Conservation (phyloP, 768 basidiomycete species). For the Gautieria morchelliformis region DNA sequence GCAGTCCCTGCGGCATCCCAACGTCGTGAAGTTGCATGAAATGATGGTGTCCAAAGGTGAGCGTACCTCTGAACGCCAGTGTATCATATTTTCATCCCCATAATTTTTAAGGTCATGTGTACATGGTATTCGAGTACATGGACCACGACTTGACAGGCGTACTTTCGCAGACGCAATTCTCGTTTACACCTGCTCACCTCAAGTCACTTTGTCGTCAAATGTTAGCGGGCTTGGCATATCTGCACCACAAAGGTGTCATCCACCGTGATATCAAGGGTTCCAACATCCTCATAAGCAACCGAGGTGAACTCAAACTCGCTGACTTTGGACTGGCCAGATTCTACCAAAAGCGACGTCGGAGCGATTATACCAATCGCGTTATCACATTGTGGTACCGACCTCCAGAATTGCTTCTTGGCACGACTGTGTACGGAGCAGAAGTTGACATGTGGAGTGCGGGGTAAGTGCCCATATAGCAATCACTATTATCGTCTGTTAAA, state of each 20-base stretch:
- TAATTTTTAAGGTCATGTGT: constrained; percentile 65
- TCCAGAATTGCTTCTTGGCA: constrained; percentile 89
- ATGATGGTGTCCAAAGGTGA: constrained; percentile 98
- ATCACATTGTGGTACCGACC: constrained; percentile 99
- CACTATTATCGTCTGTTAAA: not conserved
- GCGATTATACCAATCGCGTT: constrained; percentile 98
- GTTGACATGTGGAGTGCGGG: constrained; percentile 99
- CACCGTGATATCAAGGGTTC: constrained; percentile 99
- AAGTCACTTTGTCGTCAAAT: constrained; percentile 96
- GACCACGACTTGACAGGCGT: constrained; percentile 96
- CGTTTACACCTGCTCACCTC: constrained; percentile 76
- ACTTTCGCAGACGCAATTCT: constrained; percentile 82
- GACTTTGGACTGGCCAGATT: constrained; percentile 97
- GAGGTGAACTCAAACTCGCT: constrained; percentile 88
- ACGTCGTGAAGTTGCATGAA: constrained; percentile 83
- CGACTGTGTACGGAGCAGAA: constrained; percentile 92
- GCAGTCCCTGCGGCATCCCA: constrained; percentile 82
- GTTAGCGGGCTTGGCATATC: constrained; percentile 87
- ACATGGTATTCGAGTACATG: constrained; percentile 99
- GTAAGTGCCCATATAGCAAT: constrained; percentile 33
- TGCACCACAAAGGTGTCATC: constrained; percentile 92
- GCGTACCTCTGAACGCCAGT: constrained; percentile 13
- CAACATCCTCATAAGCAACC: constrained; percentile 88
- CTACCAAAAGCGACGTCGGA: constrained; percentile 81
- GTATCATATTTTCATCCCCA: not conserved